Evolutionary conservation across 1,284 basidiomycete species (phyloP), one percentile per base, ranked within the genome.

Genomic region (Sparassis latifolia): DNA sequence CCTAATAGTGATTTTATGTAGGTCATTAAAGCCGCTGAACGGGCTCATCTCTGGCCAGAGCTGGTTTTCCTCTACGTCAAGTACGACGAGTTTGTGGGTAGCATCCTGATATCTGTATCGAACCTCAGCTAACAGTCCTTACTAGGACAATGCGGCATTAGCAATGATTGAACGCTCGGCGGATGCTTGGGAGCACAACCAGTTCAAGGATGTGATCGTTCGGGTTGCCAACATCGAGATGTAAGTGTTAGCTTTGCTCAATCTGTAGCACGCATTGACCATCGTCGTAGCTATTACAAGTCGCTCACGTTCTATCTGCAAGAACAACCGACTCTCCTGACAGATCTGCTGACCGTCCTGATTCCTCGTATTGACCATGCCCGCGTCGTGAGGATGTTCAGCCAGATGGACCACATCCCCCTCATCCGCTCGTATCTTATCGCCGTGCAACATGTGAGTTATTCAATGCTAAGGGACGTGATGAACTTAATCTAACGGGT

Each of bases 21-120:
- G 79, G 93, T 97, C 63, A 95, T 99, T 76, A 90, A 88, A 71
- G 92, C 92, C 9, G 82, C 93, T 4, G 93, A 98, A 71, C 89
- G 89, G 63, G 93, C 92, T n/a, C 96, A 99, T 61, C 83, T 99
- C 50, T 99, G 97, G 96, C 86, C 93, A n/a, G 97, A 99, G 67
- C 82, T 98, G 20, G 96, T 99, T 44, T 99, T 95, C 81, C 74
- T 98, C 48, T 98, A 98, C 72, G 87, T 97, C 74, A 97, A 97
- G 72, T 99, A 99, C 65, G 96, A 97, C 66, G 89, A 93, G 78
- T 92, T 86, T 63, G 88, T 89, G 57, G 63, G 86, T 73, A 5
- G 40, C 20, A n/a, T 32, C 39, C 30, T 32, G 2, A 29, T 2
- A 20, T 28, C 3, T 12, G 10, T 32, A 10, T 41, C 41, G 1